These are phyloP conservation scores for Mortierella sp. DNA, from an alignment of 371 early-diverging fungal species.

Conservation along the genomic window DNA sequence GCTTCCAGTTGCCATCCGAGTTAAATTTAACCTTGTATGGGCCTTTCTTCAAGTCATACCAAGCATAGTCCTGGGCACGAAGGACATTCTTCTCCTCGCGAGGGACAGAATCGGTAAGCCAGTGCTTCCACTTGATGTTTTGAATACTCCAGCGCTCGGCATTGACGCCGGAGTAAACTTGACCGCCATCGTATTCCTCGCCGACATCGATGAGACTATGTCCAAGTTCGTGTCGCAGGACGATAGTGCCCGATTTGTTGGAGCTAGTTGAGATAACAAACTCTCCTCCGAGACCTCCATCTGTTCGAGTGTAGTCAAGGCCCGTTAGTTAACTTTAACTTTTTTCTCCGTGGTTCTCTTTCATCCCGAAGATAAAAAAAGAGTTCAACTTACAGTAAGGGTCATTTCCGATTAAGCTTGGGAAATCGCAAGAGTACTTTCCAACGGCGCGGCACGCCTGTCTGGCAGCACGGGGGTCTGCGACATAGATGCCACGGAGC, in stretches of 20 bases:
- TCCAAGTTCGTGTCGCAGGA: constrained; percentile 72
- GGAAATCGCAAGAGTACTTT: constrained; percentile 68
- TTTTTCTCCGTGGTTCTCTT: not conserved
- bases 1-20: constrained; percentile 60
- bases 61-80: constrained; percentile 63
- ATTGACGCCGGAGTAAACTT: constrained; percentile 70
- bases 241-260: constrained; percentile 66
- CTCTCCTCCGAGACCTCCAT: constrained; percentile 75
- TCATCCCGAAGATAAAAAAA: not conserved
- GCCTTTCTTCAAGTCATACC: constrained; percentile 70
- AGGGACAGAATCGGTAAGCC: constrained; percentile 61
- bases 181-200: constrained; percentile 72
- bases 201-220: constrained; percentile 70
- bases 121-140: constrained; percentile 66
- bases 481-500: constrained; percentile 68
- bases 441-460: constrained; percentile 63
- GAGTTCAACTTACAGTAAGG: constrained; percentile 55
- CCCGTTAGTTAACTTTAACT: not conserved
- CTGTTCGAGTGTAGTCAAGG: not conserved
- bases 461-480: constrained; percentile 62
- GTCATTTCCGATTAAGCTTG: constrained; percentile 70
- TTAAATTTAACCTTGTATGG: constrained; percentile 62
- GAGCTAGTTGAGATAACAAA: constrained; percentile 72
- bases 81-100: constrained; percentile 60
- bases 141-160: constrained; percentile 59